Evolutionary conservation across 345 rosid genomes (phyloP), one percentile per base, ranked within the genome.

Genomic region (Euphorbia pulcherrima): DNA sequence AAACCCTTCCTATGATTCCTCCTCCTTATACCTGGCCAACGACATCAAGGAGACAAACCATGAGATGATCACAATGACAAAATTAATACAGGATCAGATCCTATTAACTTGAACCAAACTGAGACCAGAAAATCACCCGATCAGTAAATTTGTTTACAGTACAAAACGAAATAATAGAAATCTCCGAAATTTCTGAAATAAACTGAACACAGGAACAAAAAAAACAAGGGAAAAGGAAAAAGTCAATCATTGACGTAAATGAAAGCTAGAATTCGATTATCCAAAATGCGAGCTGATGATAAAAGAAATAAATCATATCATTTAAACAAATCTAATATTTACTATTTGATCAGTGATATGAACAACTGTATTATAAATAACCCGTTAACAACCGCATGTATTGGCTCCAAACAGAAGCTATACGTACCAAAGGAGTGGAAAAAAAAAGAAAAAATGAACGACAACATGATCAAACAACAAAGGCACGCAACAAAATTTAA

Each of bases 111-210:
- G 39, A n/a, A 69, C 60, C 68, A 68, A 40, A 54, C 59, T 64
- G 37, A 68, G 21, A 35, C 16, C 6, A 35, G 26, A 55, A 59
- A 62, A 20, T 60, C 70, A 86, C 89, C 87, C 79, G 84, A 76
- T 80, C 75, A 82, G 72, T n/a, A 73, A 68, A 41, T 67, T 74
- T 62, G 60, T 72, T 55, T 60, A 35, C 73, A 61, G 62, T 9
- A 64, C 64, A 55, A 41, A n/a, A 18, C 3, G 37, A 7, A 29
- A 28, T 30, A 39, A 50, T 64, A 21, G 60, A 48, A 66, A 28
- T 64, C 72, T 66, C 55, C 68, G 57, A 64, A 56, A 40, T 64
- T 35, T 4, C 65, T 37, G 54, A 39, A 60, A n/a, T 54, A 62
- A 63, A 75, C 80, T 78, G 80, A 74, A 73, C 73, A 56, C 40